Evolutionary conservation across 1,139 yeast genomes (phyloP), one percentile per base, ranked within the genome.

Genomic region (Saccharomyces pastorianus): DNA sequence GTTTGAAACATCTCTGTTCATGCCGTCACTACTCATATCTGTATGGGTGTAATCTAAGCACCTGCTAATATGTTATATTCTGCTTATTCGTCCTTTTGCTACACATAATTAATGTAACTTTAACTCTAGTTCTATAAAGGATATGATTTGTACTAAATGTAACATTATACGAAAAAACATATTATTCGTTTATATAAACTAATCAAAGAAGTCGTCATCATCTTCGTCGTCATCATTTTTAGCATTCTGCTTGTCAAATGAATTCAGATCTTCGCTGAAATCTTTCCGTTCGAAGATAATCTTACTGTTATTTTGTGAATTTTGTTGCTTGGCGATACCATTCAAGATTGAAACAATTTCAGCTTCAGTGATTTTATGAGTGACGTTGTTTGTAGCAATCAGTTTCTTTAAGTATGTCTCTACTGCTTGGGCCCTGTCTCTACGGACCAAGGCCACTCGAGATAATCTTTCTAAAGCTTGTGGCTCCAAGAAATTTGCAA

Each of bases 401-500:
- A 91, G 72, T 61, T 84, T 81, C 38, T 86, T 71, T 50, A 93
- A 73, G 65, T 91, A 82, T 59, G 85, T 84, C 66, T 93, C 98
- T 14, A 91, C 97, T 5, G 88, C 88, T 51, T 81, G 79, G 0
- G 96, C 98, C 53, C 98, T 77, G 55, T 93, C 98, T 2, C 95
- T 95, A 65, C 93, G 81, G 47, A 93, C 99, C 65, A 93, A 81
- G 48, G 91, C 77, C 31, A 93, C 96, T 56, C 99, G 77, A 41
- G 93, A 82, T 54, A 93, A 77, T 59, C 99, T 78, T 69, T 93
- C 98, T 53, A 96, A 78, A 0, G 98, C 99, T 52, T 79, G 82
- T 6, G 90, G 84, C 56, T 87, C 88, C 51, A 93, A 74, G 14
- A 88, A 78, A 61, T 87, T 91, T 4, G 88, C 79, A 54, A 91